Percentiles rank a stretch among this genome's conserved stretches.
These are phyloP conservation scores for Blastocystis sp. DNA, from an alignment of 352 stramenopile genomes.

Conservation along the genomic window DNA sequence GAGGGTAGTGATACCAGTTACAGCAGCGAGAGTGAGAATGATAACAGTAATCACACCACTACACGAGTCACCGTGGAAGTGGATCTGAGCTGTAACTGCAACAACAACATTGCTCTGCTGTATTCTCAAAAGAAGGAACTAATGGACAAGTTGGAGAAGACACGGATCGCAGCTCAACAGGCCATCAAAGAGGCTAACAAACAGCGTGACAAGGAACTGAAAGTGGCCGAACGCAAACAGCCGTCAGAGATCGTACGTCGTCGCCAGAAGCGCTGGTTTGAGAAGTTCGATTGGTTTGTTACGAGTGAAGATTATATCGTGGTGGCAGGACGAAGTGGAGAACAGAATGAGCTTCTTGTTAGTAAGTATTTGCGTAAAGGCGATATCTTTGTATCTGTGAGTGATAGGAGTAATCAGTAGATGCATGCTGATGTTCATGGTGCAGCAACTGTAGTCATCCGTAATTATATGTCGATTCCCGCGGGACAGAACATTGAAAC, in stretches of 20 bases:
- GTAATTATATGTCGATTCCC: conserved; percentile 57
- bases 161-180: conserved; percentile 78
- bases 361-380: conserved; percentile 83
- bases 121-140: conserved; percentile 79
- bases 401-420: background rate
- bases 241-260: conserved; percentile 75
- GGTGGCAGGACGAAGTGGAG: conserved; percentile 79
- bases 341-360: conserved; percentile 82
- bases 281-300: conserved; percentile 85
- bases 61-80: conserved; percentile 73
- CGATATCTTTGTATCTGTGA: conserved; percentile 74
- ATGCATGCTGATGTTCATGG: conserved; percentile 82
- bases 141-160: conserved; percentile 71
- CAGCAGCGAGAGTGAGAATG: background rate
- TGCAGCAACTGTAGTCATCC: conserved; percentile 70
- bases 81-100: conserved; percentile 74
- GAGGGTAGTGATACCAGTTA: conserved; percentile 29
- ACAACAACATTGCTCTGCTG: conserved; percentile 81
- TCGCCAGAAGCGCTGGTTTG: conserved; percentile 82
- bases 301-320: conserved; percentile 81
- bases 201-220: conserved; percentile 76
- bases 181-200: conserved; percentile 79
- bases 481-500: background rate
- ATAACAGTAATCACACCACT: conserved; percentile 34
- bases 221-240: conserved; percentile 73